Conservation (phyloP, 306 rosid genomes). For the Ceratonia siliqua region DNA sequence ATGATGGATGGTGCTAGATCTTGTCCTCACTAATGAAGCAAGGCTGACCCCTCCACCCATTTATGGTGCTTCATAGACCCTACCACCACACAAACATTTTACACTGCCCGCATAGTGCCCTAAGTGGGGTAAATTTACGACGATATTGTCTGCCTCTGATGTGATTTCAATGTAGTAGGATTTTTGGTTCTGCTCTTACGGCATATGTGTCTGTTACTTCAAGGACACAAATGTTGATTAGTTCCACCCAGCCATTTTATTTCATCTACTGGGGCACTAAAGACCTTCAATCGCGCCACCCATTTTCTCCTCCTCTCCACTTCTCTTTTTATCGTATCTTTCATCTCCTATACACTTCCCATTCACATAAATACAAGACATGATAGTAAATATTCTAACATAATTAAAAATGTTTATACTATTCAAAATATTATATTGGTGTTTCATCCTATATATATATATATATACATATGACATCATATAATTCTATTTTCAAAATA, state of each 20-base stretch:
- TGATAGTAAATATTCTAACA: no score
- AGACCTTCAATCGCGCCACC: slow-evolving; percentile 38
- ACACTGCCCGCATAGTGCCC: not conserved
- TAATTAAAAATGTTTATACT: no score
- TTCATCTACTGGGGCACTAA: slow-evolving; percentile 50
- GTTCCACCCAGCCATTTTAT: slow-evolving; percentile 47
- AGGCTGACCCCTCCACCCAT: not conserved
- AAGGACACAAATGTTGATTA: slow-evolving; percentile 45
- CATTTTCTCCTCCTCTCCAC: slow-evolving; percentile 24
- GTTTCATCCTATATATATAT: no score
- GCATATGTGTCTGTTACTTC: slow-evolving; percentile 44
- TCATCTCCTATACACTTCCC: slow-evolving; percentile 7
- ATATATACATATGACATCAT: no score
- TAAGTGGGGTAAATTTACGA: slow-evolving; percentile 42
- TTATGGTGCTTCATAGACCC: slow-evolving; percentile 49
- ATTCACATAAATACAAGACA: slow-evolving; percentile 21
- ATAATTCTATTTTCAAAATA: no score
- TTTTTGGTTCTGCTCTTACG: slow-evolving; percentile 41
- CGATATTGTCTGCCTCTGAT: slow-evolving; percentile 42
- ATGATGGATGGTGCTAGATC: slow-evolving; percentile 67
- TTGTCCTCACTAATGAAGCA: slow-evolving; percentile 59
- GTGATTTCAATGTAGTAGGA: slow-evolving; percentile 46
- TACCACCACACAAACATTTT: slow-evolving; percentile 36
- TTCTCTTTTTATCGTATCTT: slow-evolving; percentile 26
- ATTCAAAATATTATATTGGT: no score